Percentiles rank a stretch among this genome's conserved stretches.
Evolutionary conservation across 2,329 filamentous ascomycete genomes (phyloP).

Genomic region (Penicillium sp.): DNA sequence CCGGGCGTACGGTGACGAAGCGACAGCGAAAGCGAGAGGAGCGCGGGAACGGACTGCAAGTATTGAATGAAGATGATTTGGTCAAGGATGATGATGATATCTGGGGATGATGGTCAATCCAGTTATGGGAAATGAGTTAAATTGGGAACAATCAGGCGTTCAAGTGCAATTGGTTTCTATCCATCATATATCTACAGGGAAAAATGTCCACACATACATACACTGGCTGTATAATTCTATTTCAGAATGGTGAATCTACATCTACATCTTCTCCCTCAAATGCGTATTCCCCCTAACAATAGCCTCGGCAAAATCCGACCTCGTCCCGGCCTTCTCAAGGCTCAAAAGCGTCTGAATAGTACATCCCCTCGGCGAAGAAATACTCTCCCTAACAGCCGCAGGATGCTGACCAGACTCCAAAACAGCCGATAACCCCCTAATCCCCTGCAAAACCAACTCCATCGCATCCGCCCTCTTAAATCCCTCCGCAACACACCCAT

Average conservation of each 20-base stretch:
- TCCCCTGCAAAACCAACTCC: constrained; percentile 60
- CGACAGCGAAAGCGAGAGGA: constrained; percentile 43
- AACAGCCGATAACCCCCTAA: constrained; percentile 58
- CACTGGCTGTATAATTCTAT: constrained; percentile 45
- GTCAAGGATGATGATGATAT: constrained; percentile 48
- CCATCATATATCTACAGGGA: not conserved
- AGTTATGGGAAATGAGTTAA: not conserved
- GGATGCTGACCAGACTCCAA: constrained; percentile 60
- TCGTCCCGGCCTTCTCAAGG: constrained; percentile 57
- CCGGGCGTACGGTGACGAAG: constrained; percentile 46
- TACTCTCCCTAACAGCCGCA: constrained; percentile 59
- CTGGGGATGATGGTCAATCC: constrained; percentile 36
- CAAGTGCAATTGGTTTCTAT: constrained; percentile 25
- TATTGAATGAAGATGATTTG: constrained; percentile 47
- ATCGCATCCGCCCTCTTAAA: constrained; percentile 59
- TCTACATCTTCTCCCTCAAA: constrained; percentile 20
- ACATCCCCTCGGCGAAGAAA: constrained; percentile 61
- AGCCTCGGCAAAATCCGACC: constrained; percentile 54
- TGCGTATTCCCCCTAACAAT: constrained; percentile 39
- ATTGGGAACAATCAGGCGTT: constrained; percentile 31
- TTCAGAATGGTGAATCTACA: not conserved
- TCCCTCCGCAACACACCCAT: constrained; percentile 63
- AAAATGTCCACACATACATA: constrained; percentile 35
- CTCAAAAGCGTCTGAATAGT: constrained; percentile 61
- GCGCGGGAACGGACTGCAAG: constrained; percentile 44